Evolutionary conservation across 202 grass and related monocot genomes (phyloP).

Genomic region (Zoysia matrella): DNA sequence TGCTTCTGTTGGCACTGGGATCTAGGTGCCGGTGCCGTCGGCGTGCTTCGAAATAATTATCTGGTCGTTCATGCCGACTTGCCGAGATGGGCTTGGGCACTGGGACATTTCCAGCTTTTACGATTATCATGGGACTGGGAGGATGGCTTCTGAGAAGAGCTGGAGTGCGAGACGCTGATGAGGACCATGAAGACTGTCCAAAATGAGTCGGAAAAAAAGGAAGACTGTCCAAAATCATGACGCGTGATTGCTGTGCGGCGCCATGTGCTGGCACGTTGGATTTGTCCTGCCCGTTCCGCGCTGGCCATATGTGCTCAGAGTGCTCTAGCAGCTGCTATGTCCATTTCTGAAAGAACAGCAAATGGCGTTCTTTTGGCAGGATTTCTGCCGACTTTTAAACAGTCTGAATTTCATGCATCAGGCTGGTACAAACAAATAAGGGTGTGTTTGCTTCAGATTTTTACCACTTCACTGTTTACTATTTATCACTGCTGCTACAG

Average conservation of each 20-base stretch:
- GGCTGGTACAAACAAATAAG: background rate
- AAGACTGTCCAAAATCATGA: background rate
- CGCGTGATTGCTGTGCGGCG: conserved; percentile 24
- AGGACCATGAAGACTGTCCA: background rate
- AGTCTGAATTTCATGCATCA: background rate
- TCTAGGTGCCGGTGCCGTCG: background rate
- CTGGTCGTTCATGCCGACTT: background rate
- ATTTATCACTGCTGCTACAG: too few species aligned
- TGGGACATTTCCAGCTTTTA: background rate
- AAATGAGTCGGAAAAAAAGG: too few species aligned
- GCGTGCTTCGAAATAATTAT: conserved; percentile 1
- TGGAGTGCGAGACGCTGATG: background rate
- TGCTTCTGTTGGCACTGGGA: background rate
- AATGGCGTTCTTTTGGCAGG: background rate
- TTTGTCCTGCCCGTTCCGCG: background rate
- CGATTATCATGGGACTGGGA: background rate
- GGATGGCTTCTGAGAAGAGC: background rate
- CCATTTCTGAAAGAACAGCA: background rate
- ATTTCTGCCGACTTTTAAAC: background rate
- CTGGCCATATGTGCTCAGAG: background rate
- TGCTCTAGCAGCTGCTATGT: background rate
- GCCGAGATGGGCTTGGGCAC: conserved; percentile 5
- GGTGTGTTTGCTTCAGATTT: too few species aligned
- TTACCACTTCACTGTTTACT: too few species aligned
- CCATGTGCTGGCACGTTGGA: conserved; percentile 33